A percentile compares a stretch with the other conserved stretches of the same genome.
phyloP scores from a whole-genome alignment of 2,329 filamentous ascomycete genomes.

The Ascochyta koolunga region DNA sequence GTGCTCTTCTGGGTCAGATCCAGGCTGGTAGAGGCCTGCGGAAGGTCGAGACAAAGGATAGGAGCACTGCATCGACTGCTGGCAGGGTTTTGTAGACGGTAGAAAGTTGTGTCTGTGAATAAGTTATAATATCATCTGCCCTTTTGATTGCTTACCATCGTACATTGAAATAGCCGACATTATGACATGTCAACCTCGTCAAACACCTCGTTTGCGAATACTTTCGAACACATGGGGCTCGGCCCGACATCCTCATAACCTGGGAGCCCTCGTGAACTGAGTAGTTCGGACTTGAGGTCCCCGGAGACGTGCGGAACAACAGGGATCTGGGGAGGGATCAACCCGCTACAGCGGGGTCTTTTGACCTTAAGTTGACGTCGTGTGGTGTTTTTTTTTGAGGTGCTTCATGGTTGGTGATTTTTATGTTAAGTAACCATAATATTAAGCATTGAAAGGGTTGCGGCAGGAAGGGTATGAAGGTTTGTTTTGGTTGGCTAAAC shows the following conservation, averaged over 20 bases:
- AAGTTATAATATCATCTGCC: conserved; percentile 17
- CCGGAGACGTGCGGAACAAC: background rate
- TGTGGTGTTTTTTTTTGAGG: background rate
- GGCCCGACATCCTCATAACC: background rate
- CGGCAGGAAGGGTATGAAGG: too few relatives aligned
- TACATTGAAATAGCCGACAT: background rate
- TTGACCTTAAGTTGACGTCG: conserved; percentile 2
- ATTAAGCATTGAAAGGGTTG: too few relatives aligned
- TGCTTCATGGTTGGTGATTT: too few relatives aligned
- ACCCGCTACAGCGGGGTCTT: background rate
- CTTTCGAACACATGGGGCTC: background rate
- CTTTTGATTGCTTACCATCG: background rate
- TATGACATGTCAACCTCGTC: background rate
- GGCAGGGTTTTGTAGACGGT: conserved; percentile 68
- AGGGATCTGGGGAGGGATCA: conserved; percentile 2
- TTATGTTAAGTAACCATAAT: too few relatives aligned
- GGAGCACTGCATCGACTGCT: conserved; percentile 72
- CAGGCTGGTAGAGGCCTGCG: conserved; percentile 77
- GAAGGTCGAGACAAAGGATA: conserved; percentile 91
- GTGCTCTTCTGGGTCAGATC: conserved; percentile 80
- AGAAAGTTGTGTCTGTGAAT: conserved; percentile 22
- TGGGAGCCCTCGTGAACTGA: background rate
- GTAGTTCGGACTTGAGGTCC: background rate
- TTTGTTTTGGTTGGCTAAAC: too few relatives aligned
- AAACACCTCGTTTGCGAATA: background rate